Percentiles rank a stretch among this genome's conserved stretches.
phyloP scores from a whole-genome alignment of 2,329 filamentous ascomycete genomes.

The Aspergillus tamarii region DNA sequence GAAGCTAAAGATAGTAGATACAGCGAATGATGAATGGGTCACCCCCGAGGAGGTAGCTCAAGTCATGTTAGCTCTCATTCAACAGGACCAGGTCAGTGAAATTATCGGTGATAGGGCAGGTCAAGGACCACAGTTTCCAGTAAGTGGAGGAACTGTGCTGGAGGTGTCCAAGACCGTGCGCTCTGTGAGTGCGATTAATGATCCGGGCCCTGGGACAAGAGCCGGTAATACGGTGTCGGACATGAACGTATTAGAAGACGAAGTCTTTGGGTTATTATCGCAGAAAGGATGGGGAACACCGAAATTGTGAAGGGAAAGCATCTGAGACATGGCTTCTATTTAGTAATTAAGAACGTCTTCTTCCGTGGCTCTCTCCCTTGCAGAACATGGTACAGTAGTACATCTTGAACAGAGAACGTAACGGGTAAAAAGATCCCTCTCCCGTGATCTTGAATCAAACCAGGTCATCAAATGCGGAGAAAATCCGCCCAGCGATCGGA shows the following conservation, averaged over 20 bases:
- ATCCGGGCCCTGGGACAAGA: conserved; percentile 55
- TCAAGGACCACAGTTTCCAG: conserved; percentile 32
- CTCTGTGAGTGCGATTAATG: conserved; percentile 54
- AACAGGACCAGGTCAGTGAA: conserved; percentile 49
- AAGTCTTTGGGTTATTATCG: conserved; percentile 54
- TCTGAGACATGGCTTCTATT: neutral
- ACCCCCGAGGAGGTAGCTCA: conserved; percentile 63
- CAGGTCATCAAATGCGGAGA: conserved; percentile 3
- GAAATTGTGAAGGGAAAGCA: conserved; percentile 23
- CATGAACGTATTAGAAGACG: conserved; percentile 44
- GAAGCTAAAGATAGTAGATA: conserved; percentile 57
- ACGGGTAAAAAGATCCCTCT: neutral
- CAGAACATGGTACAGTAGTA: neutral
- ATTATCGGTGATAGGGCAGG: conserved; percentile 37
- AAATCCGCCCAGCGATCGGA: neutral
- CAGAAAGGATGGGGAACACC: conserved; percentile 54
- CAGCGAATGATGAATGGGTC: conserved; percentile 58
- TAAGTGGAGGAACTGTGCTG: conserved; percentile 56
- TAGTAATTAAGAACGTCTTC: neutral
- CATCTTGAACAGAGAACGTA: neutral
- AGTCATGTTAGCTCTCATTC: conserved; percentile 60
- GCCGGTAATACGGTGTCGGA: conserved; percentile 54
- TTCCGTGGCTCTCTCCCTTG: neutral
- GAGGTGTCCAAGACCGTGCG: conserved; percentile 61
- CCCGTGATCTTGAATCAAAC: neutral